Percentiles rank a stretch among this genome's conserved stretches.
phyloP scores from a whole-genome alignment of 257 asterid genomes.

The Buddleja alternifolia region DNA sequence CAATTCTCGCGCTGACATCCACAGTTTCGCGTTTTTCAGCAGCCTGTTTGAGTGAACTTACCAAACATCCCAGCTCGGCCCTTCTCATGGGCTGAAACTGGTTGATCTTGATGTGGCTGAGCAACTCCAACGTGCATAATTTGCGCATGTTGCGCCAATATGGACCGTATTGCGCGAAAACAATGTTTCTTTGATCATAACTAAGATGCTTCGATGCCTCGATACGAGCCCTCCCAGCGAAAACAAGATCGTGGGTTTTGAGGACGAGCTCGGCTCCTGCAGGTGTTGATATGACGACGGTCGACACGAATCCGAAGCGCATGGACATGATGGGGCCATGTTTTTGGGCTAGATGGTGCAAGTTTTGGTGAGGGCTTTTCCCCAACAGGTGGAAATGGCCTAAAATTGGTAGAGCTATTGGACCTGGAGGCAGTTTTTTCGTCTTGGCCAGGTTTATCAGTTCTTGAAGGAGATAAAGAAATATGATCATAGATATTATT shows the following conservation, averaged over 20 bases:
- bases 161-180: conserved; percentile 33
- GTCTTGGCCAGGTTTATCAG: background rate
- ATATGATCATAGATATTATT: background rate
- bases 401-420: conserved; percentile 26
- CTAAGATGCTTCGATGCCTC: conserved; percentile 16
- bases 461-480: background rate
- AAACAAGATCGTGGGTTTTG: conserved; percentile 30
- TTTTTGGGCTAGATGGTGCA: conserved; percentile 27
- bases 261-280: conserved; percentile 38
- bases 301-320: conserved; percentile 31
- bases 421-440: conserved; percentile 26
- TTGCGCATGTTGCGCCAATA: conserved; percentile 47
- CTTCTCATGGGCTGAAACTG: conserved; percentile 34
- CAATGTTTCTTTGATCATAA: conserved; percentile 23
- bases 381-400: conserved; percentile 37
- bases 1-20: conserved; percentile 31
- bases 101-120: conserved; percentile 30
- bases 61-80: conserved; percentile 22
- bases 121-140: conserved; percentile 34
- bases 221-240: conserved; percentile 24
- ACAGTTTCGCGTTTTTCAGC: conserved; percentile 23
- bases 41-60: background rate
- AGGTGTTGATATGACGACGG: conserved; percentile 37
- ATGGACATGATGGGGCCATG: conserved; percentile 34
- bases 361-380: conserved; percentile 30